phyloP scores from a whole-genome alignment of 2,329 filamentous ascomycete species.

The Pseudocercospora fijiensis region DNA sequence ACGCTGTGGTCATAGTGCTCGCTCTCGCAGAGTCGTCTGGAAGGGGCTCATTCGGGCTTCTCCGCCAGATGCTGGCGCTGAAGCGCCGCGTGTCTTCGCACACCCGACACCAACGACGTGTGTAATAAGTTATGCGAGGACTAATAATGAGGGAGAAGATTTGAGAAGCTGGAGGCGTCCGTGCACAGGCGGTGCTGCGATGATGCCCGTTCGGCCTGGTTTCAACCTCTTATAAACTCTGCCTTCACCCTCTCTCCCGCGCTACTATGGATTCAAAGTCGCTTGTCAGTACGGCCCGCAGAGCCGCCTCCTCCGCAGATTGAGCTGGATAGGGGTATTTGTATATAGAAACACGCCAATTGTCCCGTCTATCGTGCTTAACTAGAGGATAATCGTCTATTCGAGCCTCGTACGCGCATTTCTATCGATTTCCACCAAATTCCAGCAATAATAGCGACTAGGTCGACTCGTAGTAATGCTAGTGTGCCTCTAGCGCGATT shows the following conservation, averaged over 20 bases:
- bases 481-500: too few species aligned
- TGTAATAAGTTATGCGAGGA: neutral
- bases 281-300: too few species aligned
- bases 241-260: neutral
- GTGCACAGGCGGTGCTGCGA: conserved; percentile 7
- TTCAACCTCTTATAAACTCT: neutral
- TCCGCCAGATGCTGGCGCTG: conserved; percentile 7
- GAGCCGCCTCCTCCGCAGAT: too few species aligned
- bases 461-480: too few species aligned
- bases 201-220: conserved; percentile 2
- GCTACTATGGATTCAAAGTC: too few species aligned
- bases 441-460: too few species aligned
- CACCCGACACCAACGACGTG: neutral
- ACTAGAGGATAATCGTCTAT: too few species aligned
- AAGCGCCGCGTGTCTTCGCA: conserved; percentile 3
- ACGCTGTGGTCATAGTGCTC: conserved; percentile 7
- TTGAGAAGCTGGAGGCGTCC: neutral
- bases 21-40: conserved; percentile 1
- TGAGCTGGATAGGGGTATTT: too few species aligned
- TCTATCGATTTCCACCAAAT: too few species aligned
- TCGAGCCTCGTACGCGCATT: too few species aligned
- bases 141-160: neutral
- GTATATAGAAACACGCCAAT: too few species aligned
- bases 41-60: conserved; percentile 6
- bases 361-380: too few species aligned